Conservation (phyloP, 306 rosid genomes). For the Geum urbanum region DNA sequence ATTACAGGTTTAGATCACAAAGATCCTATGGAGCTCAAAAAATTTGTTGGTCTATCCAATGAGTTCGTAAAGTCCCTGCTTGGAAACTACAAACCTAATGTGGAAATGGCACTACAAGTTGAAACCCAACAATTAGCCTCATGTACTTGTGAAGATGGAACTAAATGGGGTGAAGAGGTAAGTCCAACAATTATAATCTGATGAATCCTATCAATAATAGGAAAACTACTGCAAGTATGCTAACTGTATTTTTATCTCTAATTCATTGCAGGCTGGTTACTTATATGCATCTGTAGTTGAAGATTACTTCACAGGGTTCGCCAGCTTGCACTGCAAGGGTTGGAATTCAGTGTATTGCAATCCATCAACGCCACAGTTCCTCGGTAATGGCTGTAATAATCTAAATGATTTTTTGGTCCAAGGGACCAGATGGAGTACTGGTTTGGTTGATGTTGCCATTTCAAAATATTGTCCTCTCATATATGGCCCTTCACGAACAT, state of each 20-base stretch:
- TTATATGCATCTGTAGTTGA: constrained; percentile 49
- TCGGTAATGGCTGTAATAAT: constrained; percentile 50
- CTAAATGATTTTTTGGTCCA: constrained; percentile 59
- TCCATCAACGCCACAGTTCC: constrained; percentile 64
- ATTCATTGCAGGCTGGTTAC: constrained; percentile 59
- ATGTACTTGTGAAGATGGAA: constrained; percentile 46
- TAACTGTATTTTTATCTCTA: neutral
- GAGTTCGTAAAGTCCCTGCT: constrained; percentile 46
- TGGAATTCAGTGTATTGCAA: constrained; percentile 61
- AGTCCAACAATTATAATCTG: neutral
- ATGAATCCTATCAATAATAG: neutral
- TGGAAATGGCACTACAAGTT: constrained; percentile 17
- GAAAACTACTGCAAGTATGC: neutral
- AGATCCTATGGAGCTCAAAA: constrained; percentile 33
- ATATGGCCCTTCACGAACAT: constrained; percentile 39
- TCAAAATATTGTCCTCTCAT: constrained; percentile 56
- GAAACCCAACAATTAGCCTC: constrained; percentile 50
- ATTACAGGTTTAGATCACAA: constrained; percentile 20
- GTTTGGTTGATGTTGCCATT: constrained; percentile 51
- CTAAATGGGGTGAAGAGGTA: constrained; percentile 66
- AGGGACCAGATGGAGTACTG: constrained; percentile 58
- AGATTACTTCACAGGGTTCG: constrained; percentile 57
- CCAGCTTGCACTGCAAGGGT: constrained; percentile 47
- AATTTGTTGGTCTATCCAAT: constrained; percentile 49
- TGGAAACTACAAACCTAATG: constrained; percentile 21